Percentiles rank a stretch among this genome's conserved stretches.
Evolutionary conservation across 2,329 filamentous ascomycete genomes (phyloP).

Genomic region (Lecanicillium sp.): DNA sequence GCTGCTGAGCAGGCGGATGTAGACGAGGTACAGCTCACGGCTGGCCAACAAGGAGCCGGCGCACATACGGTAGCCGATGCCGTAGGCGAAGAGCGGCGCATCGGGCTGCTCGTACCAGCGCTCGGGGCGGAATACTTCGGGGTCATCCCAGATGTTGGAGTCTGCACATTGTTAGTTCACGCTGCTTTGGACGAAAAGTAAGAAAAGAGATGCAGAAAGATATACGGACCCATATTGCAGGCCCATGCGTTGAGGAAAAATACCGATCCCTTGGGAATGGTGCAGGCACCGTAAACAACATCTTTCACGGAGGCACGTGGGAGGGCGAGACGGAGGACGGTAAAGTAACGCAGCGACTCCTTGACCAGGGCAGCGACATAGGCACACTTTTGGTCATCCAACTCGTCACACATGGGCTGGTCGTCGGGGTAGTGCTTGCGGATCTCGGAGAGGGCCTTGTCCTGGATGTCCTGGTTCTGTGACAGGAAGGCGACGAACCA

Average conservation of each 20-base stretch:
- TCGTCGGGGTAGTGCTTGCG: constrained; percentile 44
- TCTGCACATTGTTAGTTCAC: constrained; percentile 28
- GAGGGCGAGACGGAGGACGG: constrained; percentile 56
- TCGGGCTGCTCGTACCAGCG: constrained; percentile 58
- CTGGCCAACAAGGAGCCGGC: constrained; percentile 57
- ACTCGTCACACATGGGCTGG: constrained; percentile 51
- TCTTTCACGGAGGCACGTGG: constrained; percentile 57
- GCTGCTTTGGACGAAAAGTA: neutral
- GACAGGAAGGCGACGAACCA: constrained; percentile 59
- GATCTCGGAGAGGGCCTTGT: constrained; percentile 53
- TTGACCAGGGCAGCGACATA: constrained; percentile 59
- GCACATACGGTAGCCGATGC: constrained; percentile 59
- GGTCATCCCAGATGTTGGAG: constrained; percentile 50
- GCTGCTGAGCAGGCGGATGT: constrained; percentile 55
- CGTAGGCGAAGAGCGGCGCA: constrained; percentile 56
- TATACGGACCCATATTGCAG: constrained; percentile 56
- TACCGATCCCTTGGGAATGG: constrained; percentile 57
- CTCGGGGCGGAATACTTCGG: constrained; percentile 50
- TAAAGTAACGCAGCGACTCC: constrained; percentile 57
- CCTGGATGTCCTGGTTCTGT: constrained; percentile 55
- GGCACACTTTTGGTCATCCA: constrained; percentile 57
- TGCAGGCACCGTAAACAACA: constrained; percentile 49
- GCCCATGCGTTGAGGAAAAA: constrained; percentile 64
- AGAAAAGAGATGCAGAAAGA: neutral
- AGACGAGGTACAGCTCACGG: constrained; percentile 58